phyloP scores from a whole-genome alignment of 2,329 filamentous ascomycete species.

The Hymenoscyphus albidus region DNA sequence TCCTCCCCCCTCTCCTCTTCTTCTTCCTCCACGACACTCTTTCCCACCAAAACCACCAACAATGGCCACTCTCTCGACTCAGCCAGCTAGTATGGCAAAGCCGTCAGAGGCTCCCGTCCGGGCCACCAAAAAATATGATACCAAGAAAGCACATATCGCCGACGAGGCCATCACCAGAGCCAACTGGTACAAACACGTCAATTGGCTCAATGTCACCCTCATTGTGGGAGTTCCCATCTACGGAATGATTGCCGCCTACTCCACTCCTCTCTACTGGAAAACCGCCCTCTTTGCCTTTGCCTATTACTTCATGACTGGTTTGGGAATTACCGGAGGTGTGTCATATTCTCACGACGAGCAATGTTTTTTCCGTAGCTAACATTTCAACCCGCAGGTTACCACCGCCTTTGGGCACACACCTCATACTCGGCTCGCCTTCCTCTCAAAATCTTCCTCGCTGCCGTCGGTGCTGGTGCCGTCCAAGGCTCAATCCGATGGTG shows the following conservation, averaged over 20 bases:
- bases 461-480: constrained; percentile 76
- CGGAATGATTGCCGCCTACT: constrained; percentile 71
- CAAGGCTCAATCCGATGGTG: constrained; percentile 87
- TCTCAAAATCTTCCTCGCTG: constrained; percentile 77
- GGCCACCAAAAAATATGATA: constrained; percentile 43
- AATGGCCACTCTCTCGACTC: constrained; percentile 26
- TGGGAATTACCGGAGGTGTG: constrained; percentile 75
- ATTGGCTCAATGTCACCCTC: constrained; percentile 85
- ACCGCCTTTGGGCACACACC: constrained; percentile 82
- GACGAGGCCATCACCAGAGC: constrained; percentile 73
- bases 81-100: constrained; percentile 30
- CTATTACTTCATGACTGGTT: constrained; percentile 81
- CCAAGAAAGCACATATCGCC: constrained; percentile 78
- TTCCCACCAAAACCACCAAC: constrained; percentile 14
- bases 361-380: neutral
- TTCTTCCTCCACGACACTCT: constrained; percentile 17
- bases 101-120: constrained; percentile 27
- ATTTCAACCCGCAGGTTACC: constrained; percentile 51
- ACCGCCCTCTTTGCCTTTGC: constrained; percentile 69
- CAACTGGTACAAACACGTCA: constrained; percentile 91
- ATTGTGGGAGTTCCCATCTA: constrained; percentile 73
- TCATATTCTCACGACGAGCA: constrained; percentile 9
- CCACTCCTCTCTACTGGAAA: constrained; percentile 69
- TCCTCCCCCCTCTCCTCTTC: constrained; percentile 8
- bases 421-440: constrained; percentile 75